Base-by-base conservation (phyloP, 441 rosid genomes). In the Melastoma candidum region DNA sequence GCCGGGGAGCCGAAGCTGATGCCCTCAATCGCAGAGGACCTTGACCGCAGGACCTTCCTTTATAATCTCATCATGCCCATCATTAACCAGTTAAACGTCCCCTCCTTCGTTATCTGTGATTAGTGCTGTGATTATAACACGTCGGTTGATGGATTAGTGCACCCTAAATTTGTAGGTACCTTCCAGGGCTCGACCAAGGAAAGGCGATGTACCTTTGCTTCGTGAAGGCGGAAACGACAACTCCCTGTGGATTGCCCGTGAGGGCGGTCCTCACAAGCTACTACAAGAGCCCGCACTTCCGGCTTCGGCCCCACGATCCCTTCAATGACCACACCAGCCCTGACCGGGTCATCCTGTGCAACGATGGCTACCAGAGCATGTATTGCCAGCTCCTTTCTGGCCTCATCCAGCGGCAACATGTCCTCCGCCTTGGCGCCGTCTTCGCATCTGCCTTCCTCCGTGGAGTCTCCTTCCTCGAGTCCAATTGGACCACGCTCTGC, bases 261-360 rank as follows among this genome's bases (percentile, higher is more conserved):
- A 83, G 97, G n/a, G 54, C 97, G 6, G 97, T 86, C 63, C 82
- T 90, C 61, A 90, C 92, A 6, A 86, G 95, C 68, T 89, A 79
- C 85, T 86, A 89, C 78, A 86, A 80, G 69, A 86, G 95, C 76
- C 77, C 75, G 71, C 89, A 90, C 77, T 90, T 90, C 72, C 86
- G 78, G 64, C 72, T 74, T 61, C 71, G 85, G 61, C 45, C 82
- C 12, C 73, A 65, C 1, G 95, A 84, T 60, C 73, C 92, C 1
- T 84, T 73, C 71, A 81, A 82, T 41, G 89, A 86, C 56, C 71
- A 67, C 54, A 79, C 97, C 5, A 90, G 94, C 71, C 94, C 94
- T 1, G 80, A 81, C 58, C 78, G 71, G 52, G 67, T 85, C 58
- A 84, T 90, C 63, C 63, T 90, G 53, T 90, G 97, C 74, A 74